Percentiles rank a stretch among this genome's conserved stretches.
phyloP scores from a whole-genome alignment of 2,329 filamentous ascomycete species.

The Trichoderma koningiopsis region DNA sequence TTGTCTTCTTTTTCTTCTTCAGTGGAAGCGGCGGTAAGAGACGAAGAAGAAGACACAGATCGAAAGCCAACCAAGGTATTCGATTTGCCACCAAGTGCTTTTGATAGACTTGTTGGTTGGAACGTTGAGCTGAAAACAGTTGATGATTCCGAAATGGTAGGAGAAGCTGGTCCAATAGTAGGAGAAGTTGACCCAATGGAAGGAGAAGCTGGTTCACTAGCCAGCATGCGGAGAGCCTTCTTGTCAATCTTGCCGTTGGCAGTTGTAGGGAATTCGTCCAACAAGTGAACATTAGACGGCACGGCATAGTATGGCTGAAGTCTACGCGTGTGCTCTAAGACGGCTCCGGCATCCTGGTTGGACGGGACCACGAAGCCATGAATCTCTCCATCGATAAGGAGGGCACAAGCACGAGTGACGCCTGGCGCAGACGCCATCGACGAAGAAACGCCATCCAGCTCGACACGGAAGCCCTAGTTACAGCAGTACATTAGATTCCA shows the following conservation, averaged over 20 bases:
- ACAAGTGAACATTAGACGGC: constrained; percentile 48
- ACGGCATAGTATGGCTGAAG: constrained; percentile 59
- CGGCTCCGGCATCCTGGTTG: constrained; percentile 39
- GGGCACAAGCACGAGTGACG: constrained; percentile 50
- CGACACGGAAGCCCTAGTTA: constrained; percentile 58
- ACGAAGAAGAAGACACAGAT: constrained; percentile 37
- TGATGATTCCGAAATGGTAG: constrained; percentile 14
- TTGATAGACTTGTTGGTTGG: background rate
- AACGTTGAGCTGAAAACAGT: constrained; percentile 21
- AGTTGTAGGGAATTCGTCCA: constrained; percentile 52
- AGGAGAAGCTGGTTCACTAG: constrained; percentile 27
- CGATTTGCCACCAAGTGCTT: constrained; percentile 25
- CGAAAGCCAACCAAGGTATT: constrained; percentile 35
- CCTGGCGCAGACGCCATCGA: constrained; percentile 50
- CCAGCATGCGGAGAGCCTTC: constrained; percentile 44
- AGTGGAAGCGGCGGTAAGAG: constrained; percentile 34
- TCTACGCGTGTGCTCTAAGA: constrained; percentile 45
- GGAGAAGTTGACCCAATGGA: constrained; percentile 22
- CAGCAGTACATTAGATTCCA: constrained; percentile 13
- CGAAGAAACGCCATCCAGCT: constrained; percentile 60
- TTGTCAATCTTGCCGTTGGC: constrained; percentile 61
- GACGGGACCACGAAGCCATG: constrained; percentile 52
- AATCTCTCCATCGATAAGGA: constrained; percentile 51
- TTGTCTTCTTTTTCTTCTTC: constrained; percentile 31
- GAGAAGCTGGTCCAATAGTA: constrained; percentile 23